Percentiles rank a stretch among this genome's conserved stretches.
Conservation (phyloP, 2,329 filamentous ascomycete genomes). For the Fusarium tanahbumbuense region DNA sequence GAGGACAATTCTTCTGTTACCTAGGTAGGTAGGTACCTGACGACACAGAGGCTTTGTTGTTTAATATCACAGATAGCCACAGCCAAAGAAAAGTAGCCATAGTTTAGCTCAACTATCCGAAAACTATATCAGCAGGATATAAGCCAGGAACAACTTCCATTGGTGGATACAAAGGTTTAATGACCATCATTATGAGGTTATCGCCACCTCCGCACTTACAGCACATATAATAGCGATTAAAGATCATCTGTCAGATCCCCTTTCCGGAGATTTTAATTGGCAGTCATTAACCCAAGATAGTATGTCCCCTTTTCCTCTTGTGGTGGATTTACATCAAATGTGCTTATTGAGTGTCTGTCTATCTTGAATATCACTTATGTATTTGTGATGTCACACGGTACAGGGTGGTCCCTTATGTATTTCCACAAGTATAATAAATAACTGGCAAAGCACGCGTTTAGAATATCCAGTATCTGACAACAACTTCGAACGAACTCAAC, state of each 20-base stretch:
- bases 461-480: neutral
- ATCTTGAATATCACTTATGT: neutral
- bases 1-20: no score
- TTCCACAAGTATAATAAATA: neutral
- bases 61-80: neutral
- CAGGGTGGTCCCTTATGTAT: neutral
- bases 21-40: no score
- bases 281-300: neutral
- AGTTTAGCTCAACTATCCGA: neutral
- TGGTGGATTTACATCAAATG: neutral
- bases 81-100: neutral
- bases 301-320: neutral
- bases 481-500: neutral
- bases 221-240: neutral
- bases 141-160: neutral
- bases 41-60: no score
- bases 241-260: neutral
- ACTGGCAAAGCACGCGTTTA: neutral
- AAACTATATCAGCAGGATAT: neutral
- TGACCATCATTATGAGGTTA: constrained; percentile 10
- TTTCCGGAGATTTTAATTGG: neutral
- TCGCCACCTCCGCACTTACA: constrained; percentile 13
- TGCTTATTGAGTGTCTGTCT: neutral
- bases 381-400: constrained; percentile 15
- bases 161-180: neutral